phyloP scores from a whole-genome alignment of 179 eudicot species.

The Amaranthus tricolor region DNA sequence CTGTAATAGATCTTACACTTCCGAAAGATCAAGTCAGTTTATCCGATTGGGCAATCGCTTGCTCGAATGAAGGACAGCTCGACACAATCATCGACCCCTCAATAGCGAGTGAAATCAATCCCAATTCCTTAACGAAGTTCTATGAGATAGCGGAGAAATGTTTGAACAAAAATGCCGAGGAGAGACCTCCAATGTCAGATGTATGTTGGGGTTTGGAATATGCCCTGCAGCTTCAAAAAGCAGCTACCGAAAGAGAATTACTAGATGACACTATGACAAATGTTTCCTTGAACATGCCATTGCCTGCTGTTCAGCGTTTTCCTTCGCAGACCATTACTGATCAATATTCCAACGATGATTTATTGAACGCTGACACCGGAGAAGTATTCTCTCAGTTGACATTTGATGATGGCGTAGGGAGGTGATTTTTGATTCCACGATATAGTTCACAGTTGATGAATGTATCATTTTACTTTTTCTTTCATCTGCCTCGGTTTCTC shows the following conservation, averaged over 20 bases:
- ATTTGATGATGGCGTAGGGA: constrained; percentile 23
- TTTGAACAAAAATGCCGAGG: constrained; percentile 19
- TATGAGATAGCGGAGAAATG: constrained; percentile 30
- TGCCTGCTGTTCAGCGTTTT: constrained; percentile 31
- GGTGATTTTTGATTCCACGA: constrained; percentile 19
- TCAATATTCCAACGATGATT: constrained; percentile 10
- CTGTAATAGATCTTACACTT: constrained; percentile 38
- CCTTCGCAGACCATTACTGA: constrained; percentile 33
- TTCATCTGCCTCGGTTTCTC: neutral
- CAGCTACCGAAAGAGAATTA: constrained; percentile 13
- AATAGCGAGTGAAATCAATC: constrained; percentile 45
- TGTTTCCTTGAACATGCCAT: constrained; percentile 38
- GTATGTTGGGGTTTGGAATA: constrained; percentile 40
- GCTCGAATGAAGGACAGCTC: constrained; percentile 36
- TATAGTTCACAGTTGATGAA: neutral
- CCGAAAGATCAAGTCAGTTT: constrained; percentile 43
- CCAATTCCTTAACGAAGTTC: constrained; percentile 47
- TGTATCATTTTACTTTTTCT: neutral
- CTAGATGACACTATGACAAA: constrained; percentile 45
- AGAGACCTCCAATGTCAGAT: constrained; percentile 37
- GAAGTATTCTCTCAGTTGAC: constrained; percentile 41
- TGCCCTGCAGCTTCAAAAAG: constrained; percentile 30
- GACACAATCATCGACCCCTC: constrained; percentile 56
- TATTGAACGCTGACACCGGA: constrained; percentile 17
- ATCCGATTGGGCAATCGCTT: constrained; percentile 47